Percentiles rank a stretch among this genome's conserved stretches.
These are phyloP conservation scores for Fusarium sp. DNA, from an alignment of 2,329 filamentous ascomycete species.

Conservation along the genomic window DNA sequence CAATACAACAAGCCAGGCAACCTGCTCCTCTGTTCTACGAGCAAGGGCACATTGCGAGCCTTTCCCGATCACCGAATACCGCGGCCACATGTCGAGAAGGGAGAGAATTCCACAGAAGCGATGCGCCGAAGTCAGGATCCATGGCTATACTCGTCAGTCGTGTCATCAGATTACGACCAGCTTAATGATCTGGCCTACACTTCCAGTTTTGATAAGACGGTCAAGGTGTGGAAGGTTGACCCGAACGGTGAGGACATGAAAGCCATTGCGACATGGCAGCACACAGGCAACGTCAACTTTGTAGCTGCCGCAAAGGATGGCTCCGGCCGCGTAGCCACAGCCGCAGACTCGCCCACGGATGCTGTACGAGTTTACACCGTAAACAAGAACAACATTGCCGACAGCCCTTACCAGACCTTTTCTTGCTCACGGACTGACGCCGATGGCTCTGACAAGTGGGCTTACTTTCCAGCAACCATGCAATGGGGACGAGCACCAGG, in stretches of 20 bases:
- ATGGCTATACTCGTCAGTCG: conserved; percentile 74
- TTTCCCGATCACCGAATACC: conserved; percentile 69
- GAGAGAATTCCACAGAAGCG: conserved; percentile 66
- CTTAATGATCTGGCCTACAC: conserved; percentile 64
- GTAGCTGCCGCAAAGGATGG: conserved; percentile 65
- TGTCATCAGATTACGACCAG: conserved; percentile 68
- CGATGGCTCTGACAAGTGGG: conserved; percentile 63
- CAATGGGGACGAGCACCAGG: conserved; percentile 66
- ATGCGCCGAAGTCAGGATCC: conserved; percentile 71
- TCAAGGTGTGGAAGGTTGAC: conserved; percentile 68
- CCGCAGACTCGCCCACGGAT: conserved; percentile 64
- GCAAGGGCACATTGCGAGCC: conserved; percentile 58
- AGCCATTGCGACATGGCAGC: conserved; percentile 62
- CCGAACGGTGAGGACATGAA: conserved; percentile 56
- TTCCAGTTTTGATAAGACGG: conserved; percentile 71
- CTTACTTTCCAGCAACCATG: conserved; percentile 72
- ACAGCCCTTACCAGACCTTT: conserved; percentile 53
- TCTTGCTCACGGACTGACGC: conserved; percentile 56
- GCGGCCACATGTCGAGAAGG: conserved; percentile 64
- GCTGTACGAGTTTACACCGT: conserved; percentile 70
- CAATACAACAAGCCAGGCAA: conserved; percentile 76
- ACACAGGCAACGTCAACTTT: conserved; percentile 72
- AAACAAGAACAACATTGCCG: conserved; percentile 49
- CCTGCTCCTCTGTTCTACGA: conserved; percentile 65
- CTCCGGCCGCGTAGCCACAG: conserved; percentile 67